A percentile compares a stretch with the other conserved stretches of the same genome.
Conservation (phyloP, 805 yeast species). For the Pichia pseudocactophila region DNA sequence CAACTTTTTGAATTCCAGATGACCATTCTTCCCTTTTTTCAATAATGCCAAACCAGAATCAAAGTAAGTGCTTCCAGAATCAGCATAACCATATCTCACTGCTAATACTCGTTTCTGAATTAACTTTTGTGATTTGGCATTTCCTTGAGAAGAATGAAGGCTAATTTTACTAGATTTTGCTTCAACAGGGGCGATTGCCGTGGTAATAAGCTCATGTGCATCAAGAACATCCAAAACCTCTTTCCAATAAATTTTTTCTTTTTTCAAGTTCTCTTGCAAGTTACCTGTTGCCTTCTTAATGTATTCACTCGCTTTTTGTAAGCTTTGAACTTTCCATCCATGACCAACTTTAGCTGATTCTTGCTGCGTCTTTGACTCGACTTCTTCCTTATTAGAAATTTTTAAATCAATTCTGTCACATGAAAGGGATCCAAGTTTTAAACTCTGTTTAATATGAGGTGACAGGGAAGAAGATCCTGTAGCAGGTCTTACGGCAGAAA, state of each 20-base stretch:
- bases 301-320: constrained; percentile 44
- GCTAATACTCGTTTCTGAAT: constrained; percentile 29
- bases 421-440: constrained; percentile 67
- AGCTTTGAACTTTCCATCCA: constrained; percentile 81
- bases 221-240: constrained; percentile 35
- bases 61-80: constrained; percentile 70
- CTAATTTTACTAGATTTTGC: neutral
- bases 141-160: constrained; percentile 35
- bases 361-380: constrained; percentile 14
- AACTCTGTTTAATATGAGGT: constrained; percentile 64
- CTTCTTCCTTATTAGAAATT: constrained; percentile 14
- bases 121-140: neutral
- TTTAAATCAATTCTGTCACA: constrained; percentile 32
- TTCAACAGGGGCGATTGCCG: constrained; percentile 27
- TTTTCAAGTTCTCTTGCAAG: constrained; percentile 43
- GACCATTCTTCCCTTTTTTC: constrained; percentile 39
- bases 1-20: constrained; percentile 29
- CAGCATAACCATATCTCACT: constrained; percentile 85
- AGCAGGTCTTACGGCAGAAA: constrained; percentile 75
- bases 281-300: constrained; percentile 44
- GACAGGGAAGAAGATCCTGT: constrained; percentile 86
- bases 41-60: constrained; percentile 73
- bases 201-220: constrained; percentile 56
- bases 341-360: constrained; percentile 33
- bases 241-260: constrained; percentile 66